Percentiles rank a stretch among this genome's conserved stretches.
Evolutionary conservation across 2,329 filamentous ascomycete species (phyloP).

Genomic region (Colletotrichum truncatum): DNA sequence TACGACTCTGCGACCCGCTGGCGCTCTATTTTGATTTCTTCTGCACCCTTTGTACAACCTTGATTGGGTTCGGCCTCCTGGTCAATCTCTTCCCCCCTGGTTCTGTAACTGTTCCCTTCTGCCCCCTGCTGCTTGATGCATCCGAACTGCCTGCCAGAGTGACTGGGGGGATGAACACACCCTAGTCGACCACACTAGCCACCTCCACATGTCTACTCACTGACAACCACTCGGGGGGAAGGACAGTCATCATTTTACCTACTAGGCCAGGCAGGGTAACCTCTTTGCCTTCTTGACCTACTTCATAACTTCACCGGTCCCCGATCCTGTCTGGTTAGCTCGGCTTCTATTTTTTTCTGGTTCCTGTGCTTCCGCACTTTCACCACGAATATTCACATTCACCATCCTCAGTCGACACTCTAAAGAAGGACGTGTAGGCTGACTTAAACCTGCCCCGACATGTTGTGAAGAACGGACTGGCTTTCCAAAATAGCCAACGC

Average conservation of each 20-base stretch:
- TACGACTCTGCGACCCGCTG: neutral
- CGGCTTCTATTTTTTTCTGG: conserved; percentile 15
- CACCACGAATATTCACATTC: neutral
- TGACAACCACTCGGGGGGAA: conserved; percentile 8
- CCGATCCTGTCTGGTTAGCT: conserved; percentile 18
- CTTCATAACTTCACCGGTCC: conserved; percentile 30
- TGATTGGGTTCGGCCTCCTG: conserved; percentile 21
- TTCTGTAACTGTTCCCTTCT: conserved; percentile 26
- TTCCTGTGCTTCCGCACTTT: conserved; percentile 25
- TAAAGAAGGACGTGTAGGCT: neutral
- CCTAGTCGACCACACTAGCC: conserved; percentile 25
- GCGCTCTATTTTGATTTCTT: conserved; percentile 3
- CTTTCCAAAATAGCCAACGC: neutral
- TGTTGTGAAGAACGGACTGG: conserved; percentile 11
- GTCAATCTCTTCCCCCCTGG: conserved; percentile 24
- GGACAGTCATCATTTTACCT: conserved; percentile 28
- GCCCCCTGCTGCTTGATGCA: conserved; percentile 27
- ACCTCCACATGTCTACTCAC: conserved; percentile 29
- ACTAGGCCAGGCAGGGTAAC: conserved; percentile 18
- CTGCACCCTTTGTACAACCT: conserved; percentile 14
- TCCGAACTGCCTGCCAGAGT: conserved; percentile 25
- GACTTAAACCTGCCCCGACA: conserved; percentile 4
- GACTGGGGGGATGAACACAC: conserved; percentile 25
- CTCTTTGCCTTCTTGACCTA: conserved; percentile 24
- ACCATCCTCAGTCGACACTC: neutral